Evolutionary conservation across 176 grass and related monocot species (phyloP).

Genomic region (Oryza officinalis): DNA sequence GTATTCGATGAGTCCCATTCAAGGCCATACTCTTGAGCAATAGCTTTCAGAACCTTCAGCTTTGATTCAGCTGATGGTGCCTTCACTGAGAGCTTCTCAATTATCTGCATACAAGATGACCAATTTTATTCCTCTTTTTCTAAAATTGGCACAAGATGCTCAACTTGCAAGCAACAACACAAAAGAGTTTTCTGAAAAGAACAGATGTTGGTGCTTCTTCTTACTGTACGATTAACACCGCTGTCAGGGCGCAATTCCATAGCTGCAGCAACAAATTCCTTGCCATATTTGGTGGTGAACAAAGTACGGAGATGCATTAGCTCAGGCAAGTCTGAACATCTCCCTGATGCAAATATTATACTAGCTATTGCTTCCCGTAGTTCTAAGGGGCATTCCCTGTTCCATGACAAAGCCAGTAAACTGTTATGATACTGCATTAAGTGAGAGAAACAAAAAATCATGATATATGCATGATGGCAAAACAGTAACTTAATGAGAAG

Average conservation of each 20-base stretch:
- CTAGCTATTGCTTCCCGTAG: slow-evolving; percentile 81
- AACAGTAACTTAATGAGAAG: slow-evolving; percentile 17
- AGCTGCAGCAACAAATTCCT: slow-evolving; percentile 84
- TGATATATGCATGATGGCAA: neutral
- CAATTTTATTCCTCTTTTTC: neutral
- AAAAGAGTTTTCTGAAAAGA: slow-evolving; percentile 10
- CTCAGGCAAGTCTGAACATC: slow-evolving; percentile 98
- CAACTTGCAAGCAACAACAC: slow-evolving; percentile 1
- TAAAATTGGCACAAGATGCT: slow-evolving; percentile 2
- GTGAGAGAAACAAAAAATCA: slow-evolving; percentile 3
- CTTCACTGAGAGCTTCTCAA: slow-evolving; percentile 94
- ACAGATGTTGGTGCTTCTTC: slow-evolving; percentile 26
- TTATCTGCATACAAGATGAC: slow-evolving; percentile 61
- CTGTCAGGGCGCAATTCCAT: slow-evolving; percentile 87
- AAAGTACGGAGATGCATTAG: slow-evolving; percentile 79
- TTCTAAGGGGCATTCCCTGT: slow-evolving; percentile 92
- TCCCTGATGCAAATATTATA: slow-evolving; percentile 95
- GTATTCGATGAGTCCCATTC: slow-evolving; percentile 92
- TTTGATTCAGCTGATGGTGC: slow-evolving; percentile 83
- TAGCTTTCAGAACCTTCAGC: slow-evolving; percentile 77
- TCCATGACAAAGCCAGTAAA: slow-evolving; percentile 37
- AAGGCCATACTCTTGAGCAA: slow-evolving; percentile 78
- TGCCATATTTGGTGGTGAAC: slow-evolving; percentile 90
- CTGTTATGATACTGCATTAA: slow-evolving; percentile 23
- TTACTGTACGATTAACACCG: slow-evolving; percentile 90